phyloP scores from a whole-genome alignment of 306 rosid species.

The Trifolium fragiferum region DNA sequence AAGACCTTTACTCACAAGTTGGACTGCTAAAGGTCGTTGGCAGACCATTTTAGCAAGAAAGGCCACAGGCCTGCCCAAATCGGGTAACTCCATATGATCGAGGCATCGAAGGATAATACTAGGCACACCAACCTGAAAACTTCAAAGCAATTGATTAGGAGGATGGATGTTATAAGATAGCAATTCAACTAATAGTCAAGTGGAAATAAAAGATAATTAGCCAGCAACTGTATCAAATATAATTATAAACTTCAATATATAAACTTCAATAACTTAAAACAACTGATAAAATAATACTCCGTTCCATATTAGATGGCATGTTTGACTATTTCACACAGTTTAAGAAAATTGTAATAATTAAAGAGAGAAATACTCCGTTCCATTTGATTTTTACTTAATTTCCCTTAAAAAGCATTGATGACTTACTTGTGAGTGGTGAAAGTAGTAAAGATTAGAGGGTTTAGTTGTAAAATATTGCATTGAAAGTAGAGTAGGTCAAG shows the following conservation, averaged over 20 bases:
- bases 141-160: conserved; percentile 39
- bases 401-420: too few species aligned
- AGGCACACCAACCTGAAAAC: conserved; percentile 86
- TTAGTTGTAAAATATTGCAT: too few species aligned
- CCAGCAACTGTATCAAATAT: not conserved
- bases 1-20: conserved; percentile 85
- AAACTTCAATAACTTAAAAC: conserved; percentile 5
- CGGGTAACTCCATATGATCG: conserved; percentile 70
- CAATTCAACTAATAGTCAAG: conserved; percentile 9
- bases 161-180: conserved; percentile 14
- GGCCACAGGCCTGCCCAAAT: conserved; percentile 85
- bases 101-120: conserved; percentile 69
- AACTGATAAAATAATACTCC: not conserved
- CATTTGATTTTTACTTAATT: too few species aligned
- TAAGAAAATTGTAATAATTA: too few species aligned
- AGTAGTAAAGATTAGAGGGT: too few species aligned
- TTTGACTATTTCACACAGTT: too few species aligned
- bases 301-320: too few species aligned
- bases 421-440: too few species aligned
- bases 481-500: too few species aligned
- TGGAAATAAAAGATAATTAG: conserved; percentile 18
- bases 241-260: not conserved
- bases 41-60: conserved; percentile 89
- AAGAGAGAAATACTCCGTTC: too few species aligned
- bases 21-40: conserved; percentile 79